Base-by-base conservation (phyloP, 176 grass and related monocot species). In the Calamus simplicifolius region DNA sequence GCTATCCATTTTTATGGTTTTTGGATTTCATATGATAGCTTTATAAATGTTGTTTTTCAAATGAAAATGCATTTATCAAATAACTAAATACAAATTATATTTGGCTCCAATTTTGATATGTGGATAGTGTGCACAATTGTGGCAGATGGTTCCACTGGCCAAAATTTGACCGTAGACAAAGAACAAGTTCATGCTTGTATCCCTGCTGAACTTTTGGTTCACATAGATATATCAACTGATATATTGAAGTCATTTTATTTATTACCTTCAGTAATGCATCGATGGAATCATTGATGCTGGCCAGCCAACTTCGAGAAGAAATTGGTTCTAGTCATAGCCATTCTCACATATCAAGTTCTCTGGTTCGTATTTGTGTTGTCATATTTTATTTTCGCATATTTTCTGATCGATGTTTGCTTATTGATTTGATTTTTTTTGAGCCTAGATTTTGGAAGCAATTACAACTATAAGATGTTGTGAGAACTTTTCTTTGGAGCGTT, bases 61-160 rank as follows among this genome's bases (percentile, higher is more conserved):
- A 43, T 43, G 35, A 38, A 38, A 12, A 38, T 38, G 35, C 6
- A 12, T 12, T 38, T 38, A 0, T 6, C 35, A 38, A 23, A 23
- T 23, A 23, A 23, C 1, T 23, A 23, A 0, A 0, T 23, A 23
- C 21, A 23, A 23, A 23, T 23, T 23, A 43, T 43, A 10, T 43
- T 43, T 2, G 12, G 2, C 35, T 43, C 35, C 1, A 43, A 2
- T 43, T 43, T 43, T 13, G 31, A 35, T 43, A 43, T 43, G 35
- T 43, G 35, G 12, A 13, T 43, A 67, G 61, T 67, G 25, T 48
- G 74, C 25, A 31, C 15, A 31, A 19, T 23, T 60, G 19, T 64
- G 63, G 52, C 58, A 85, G 82, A 80, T 85, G 63, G 59, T 76
- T 80, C 82, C 35, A 69, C 68, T 21, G 82, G 82, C 16, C 64